A percentile compares a stretch with the other conserved stretches of the same genome.
Evolutionary conservation across 2,329 filamentous ascomycete species (phyloP).

Genomic region (Diplodia intermedia): DNA sequence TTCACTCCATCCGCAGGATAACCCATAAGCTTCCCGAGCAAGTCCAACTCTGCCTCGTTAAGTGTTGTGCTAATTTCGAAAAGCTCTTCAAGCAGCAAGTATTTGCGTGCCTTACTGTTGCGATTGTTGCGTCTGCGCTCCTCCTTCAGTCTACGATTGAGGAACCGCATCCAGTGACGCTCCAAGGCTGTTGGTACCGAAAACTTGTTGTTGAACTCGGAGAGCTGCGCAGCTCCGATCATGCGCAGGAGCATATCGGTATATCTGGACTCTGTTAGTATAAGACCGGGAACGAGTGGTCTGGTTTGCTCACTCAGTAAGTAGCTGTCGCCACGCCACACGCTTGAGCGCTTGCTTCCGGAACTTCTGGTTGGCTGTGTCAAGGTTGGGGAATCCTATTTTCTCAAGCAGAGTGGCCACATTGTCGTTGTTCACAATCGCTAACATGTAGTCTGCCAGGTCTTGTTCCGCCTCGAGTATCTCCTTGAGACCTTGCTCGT

Average conservation of each 20-base stretch:
- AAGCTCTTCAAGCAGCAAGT: neutral
- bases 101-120: too few species aligned
- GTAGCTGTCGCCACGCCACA: slow-evolving; percentile 2
- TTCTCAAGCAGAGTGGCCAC: neutral
- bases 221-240: neutral
- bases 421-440: neutral
- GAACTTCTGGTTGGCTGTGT: slow-evolving; percentile 1
- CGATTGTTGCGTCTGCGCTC: neutral
- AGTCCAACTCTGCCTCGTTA: too few species aligned
- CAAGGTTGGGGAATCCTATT: neutral
- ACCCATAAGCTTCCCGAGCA: too few species aligned
- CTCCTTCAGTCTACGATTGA: neutral
- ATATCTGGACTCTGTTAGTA: neutral
- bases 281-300: neutral
- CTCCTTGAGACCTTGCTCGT: neutral
- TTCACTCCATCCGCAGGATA: too few species aligned
- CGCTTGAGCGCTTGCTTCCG: slow-evolving; percentile 13
- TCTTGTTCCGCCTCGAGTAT: too few species aligned
- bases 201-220: neutral
- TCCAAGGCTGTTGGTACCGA: neutral
- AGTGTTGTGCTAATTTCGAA: neutral
- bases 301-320: slow-evolving; percentile 2
- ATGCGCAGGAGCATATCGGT: neutral
- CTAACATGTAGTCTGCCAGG: too few species aligned
- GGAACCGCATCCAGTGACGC: neutral